Evolutionary conservation across 148 eudicot species (phyloP), one percentile per base, ranked within the genome.

Genomic region (Chenopodium suecicum): DNA sequence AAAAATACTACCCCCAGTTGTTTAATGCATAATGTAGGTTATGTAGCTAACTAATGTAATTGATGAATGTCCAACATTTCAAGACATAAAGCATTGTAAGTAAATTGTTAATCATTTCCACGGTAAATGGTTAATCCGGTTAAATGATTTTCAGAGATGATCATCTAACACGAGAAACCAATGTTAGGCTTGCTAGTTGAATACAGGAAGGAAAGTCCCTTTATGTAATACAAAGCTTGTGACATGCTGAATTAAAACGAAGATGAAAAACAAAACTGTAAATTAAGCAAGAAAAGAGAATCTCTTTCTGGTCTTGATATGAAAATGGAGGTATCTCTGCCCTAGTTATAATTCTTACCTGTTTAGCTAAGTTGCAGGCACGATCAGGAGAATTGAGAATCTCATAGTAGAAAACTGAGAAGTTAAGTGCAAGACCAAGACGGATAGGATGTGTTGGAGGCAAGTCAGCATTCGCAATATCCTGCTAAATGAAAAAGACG

Each of bases 321-420:
- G 7, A 37, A 37, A 5, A 37, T 4, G 44, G 44, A 31, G 44
- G 44, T 37, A 69, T 16, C 29, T 17, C 54, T 41, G 9, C 37
- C 44, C 2, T 4, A 29, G 64, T 5, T 9, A 44, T 14, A 73
- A 7, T 70, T 63, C 73, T 84, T 60, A 89, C 91, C 90, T 89
- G 90, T 79, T 89, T 89, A 58, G 91, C 94, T 75, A 89, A 85
- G 73, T 25, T 81, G 72, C 91, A 89, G 16, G 91, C 94, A 66
- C 89, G 90, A 66, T 89, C 91, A 62, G 90, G 89, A n/a, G 90
- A 86, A 79, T 87, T 89, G 67, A 90, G 78, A 52, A 89, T 90
- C 88, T 90, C 93, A 70, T 90, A 90, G 87, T 89, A 88, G 48
- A 91, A 91, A 50, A 91, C 91, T 4, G 93, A 89, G 84, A 89